Evolutionary conservation across 176 grass and related monocot genomes (phyloP).

Genomic region (Guadua angustifolia): DNA sequence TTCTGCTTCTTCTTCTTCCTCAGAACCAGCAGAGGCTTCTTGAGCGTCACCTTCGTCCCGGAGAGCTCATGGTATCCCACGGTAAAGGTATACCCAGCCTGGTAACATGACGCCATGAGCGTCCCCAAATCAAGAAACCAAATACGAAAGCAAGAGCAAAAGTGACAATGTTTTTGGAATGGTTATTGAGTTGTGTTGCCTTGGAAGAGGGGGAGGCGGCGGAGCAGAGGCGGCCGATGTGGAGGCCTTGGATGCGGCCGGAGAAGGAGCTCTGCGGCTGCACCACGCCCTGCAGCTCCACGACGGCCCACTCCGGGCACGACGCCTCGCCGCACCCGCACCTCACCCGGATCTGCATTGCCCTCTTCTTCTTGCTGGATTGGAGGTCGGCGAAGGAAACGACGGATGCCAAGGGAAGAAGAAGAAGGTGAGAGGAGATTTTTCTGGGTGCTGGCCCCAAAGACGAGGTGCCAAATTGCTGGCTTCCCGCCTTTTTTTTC

Average conservation of each 20-base stretch:
- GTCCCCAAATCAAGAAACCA: not conserved
- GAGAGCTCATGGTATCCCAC: slow-evolving; percentile 94
- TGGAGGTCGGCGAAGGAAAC: not conserved
- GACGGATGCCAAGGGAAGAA: not conserved
- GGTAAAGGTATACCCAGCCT: slow-evolving; percentile 77
- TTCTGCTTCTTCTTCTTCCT: slow-evolving; percentile 55
- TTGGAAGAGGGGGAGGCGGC: slow-evolving; percentile 59
- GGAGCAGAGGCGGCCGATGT: slow-evolving; percentile 83
- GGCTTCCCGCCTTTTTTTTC: slow-evolving; percentile 35
- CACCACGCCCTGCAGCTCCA: slow-evolving; percentile 90
- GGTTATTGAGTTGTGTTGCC: slow-evolving; percentile 21
- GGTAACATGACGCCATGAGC: not conserved
- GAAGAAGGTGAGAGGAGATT: not conserved
- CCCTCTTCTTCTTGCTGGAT: not conserved
- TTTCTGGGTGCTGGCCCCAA: slow-evolving; percentile 13
- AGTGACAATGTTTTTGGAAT: not conserved
- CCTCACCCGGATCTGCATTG: slow-evolving; percentile 78
- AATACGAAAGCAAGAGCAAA: not conserved
- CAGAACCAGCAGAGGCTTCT: slow-evolving; percentile 83
- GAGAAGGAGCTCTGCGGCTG: slow-evolving; percentile 64
- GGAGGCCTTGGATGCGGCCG: slow-evolving; percentile 59
- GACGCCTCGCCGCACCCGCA: slow-evolving; percentile 64
- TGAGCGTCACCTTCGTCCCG: slow-evolving; percentile 67
- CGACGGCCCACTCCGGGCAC: slow-evolving; percentile 83
- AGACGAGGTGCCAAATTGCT: not conserved